Base-by-base conservation (phyloP, 139 green algal genomes). In the Limnomonas spitsbergensis region DNA sequence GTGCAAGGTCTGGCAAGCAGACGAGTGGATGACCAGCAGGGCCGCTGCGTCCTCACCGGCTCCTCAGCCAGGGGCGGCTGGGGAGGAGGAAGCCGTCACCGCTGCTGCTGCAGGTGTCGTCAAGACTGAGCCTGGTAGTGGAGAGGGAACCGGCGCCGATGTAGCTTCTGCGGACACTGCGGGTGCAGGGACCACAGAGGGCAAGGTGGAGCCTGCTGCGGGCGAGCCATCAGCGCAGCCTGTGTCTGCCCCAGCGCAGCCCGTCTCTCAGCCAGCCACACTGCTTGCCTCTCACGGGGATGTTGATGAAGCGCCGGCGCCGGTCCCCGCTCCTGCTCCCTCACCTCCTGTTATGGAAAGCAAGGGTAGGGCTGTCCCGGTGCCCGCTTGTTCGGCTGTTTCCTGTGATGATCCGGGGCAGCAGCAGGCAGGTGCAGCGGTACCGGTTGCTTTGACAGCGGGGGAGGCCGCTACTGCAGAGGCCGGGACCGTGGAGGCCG, bases 1-100 rank as follows among this genome's bases (percentile, higher is more conserved):
- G 34, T 40, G 39, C 31, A n/a, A 61, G 47, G 47, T 61, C 14
- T 61, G 47, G 47, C 14, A 61, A 29, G 14, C 47, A 61, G 47
- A 61, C 14, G 47, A 34, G 36, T 75, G 68, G 6, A 37, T n/a
- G 56, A 69, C 56, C 29, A 36, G 24, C 29, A 20, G 14, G 26
- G 14, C 4, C 56, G 56, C 3, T 93, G 94, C 38, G 86, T 82
- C 74, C 90, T 93, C 40, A 88, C 67, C n/a, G 85, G 94, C 36
- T 97, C 97, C 87, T 29, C 47, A 61, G 20, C 14, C 47, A 61
- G 47, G 14, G 4, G 36, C n/a, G 4, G 68, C 68, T 39, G 68
- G 6, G 0, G 39, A 38, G 36, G 36, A 54, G 7, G 69, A 3
- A 66, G 69, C 69, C 38, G 69, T 37, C 31, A 6, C 36, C 20